Evolutionary conservation across 2,329 filamentous ascomycete genomes (phyloP).

Genomic region (Fonsecaea monophora): DNA sequence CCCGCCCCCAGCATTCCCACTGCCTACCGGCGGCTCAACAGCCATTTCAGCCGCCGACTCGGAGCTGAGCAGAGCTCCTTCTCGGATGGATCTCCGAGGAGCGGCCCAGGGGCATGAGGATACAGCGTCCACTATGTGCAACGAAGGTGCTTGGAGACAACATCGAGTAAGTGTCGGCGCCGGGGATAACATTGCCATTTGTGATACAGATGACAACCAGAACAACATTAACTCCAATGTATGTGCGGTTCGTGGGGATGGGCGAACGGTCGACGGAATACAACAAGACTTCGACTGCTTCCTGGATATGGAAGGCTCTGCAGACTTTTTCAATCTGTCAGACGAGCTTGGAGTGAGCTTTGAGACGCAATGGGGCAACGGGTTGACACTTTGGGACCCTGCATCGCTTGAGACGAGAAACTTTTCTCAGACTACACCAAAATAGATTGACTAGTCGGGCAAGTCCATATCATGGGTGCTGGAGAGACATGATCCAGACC

Average conservation of each 20-base stretch:
- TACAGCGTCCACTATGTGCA: not conserved
- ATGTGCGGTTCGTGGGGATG: not conserved
- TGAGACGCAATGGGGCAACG: conserved; percentile 3
- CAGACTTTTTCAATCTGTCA: conserved; percentile 6
- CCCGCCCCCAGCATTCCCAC: not conserved
- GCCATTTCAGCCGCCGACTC: not conserved
- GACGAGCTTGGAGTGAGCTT: conserved; percentile 6
- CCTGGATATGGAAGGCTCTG: conserved; percentile 9
- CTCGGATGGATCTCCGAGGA: not conserved
- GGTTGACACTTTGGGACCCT: conserved; percentile 38
- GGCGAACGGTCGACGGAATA: conserved; percentile 2
- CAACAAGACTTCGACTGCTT: conserved; percentile 2
- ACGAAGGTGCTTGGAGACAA: no score
- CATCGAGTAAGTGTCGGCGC: no score
- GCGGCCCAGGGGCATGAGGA: not conserved
- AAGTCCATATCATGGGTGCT: no score
- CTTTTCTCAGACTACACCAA: no score
- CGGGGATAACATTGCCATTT: no score
- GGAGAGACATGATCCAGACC: no score
- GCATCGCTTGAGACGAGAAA: not conserved
- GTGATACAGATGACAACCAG: no score
- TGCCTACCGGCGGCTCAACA: not conserved
- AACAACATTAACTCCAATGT: no score
- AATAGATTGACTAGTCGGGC: no score
- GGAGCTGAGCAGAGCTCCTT: not conserved